These are phyloP conservation scores for Pseudoturritis turrita DNA, from an alignment of 345 rosid species.

Conservation along the genomic window DNA sequence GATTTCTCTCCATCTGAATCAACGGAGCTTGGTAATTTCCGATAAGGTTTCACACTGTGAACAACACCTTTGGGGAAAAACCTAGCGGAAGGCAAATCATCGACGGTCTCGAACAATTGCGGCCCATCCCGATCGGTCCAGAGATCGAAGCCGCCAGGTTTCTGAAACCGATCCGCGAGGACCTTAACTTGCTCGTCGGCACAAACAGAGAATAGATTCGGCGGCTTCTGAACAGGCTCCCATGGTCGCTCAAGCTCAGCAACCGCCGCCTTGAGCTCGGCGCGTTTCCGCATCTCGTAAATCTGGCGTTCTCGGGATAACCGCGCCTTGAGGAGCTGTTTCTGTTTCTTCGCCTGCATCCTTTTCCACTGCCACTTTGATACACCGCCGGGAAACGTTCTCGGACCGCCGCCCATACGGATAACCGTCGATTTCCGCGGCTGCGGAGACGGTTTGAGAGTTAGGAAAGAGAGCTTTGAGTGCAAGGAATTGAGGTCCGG, in stretches of 20 bases:
- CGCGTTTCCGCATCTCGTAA: constrained; percentile 87
- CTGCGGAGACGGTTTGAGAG: constrained; percentile 29
- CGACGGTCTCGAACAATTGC: constrained; percentile 48
- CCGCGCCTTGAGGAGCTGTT: constrained; percentile 78
- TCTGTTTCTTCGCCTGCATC: constrained; percentile 85
- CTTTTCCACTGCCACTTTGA: constrained; percentile 96
- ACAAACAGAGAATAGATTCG: constrained; percentile 62
- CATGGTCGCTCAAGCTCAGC: constrained; percentile 90
- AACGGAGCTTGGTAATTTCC: constrained; percentile 7
- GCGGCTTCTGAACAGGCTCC: constrained; percentile 68
- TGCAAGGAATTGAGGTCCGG: constrained; percentile 16
- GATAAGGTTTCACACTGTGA: constrained; percentile 64
- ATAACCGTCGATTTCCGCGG: constrained; percentile 37
- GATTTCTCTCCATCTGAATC: not conserved
- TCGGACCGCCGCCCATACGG: constrained; percentile 89
- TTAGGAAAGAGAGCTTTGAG: constrained; percentile 31
- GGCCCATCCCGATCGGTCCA: constrained; percentile 80
- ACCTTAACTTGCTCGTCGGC: constrained; percentile 88
- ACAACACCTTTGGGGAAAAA: constrained; percentile 87
- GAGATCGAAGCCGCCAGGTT: constrained; percentile 79
- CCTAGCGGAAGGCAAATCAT: constrained; percentile 75
- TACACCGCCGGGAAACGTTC: constrained; percentile 82
- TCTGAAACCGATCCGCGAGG: constrained; percentile 87
- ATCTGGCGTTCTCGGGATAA: constrained; percentile 76
- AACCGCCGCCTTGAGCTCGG: constrained; percentile 83